phyloP scores from a whole-genome alignment of 306 rosid species.

The Vigna angularis region DNA sequence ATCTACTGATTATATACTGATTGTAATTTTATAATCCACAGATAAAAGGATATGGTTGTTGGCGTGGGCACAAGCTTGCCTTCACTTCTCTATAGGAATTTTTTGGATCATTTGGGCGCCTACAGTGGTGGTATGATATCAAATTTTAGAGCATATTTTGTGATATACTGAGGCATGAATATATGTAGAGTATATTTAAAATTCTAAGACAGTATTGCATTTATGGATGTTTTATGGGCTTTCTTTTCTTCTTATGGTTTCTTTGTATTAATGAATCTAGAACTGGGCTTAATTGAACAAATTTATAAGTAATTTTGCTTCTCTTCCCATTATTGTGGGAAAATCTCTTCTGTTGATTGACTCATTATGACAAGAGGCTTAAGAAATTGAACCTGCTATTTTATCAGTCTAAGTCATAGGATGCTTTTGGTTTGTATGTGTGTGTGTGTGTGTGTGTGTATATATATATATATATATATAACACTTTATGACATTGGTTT shows the following conservation, averaged over 20 bases:
- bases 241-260: conserved; percentile 33
- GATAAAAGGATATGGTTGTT: conserved; percentile 96
- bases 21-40: conserved; percentile 54
- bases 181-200: conserved; percentile 31
- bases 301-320: conserved; percentile 22
- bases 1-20: conserved; percentile 39
- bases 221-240: conserved; percentile 11
- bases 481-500: conserved; percentile 41
- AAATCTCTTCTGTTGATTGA: neutral
- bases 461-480: too few species aligned
- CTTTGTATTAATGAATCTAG: conserved; percentile 35
- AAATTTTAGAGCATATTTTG: conserved; percentile 8
- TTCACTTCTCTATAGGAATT: conserved; percentile 78
- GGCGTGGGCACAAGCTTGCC: conserved; percentile 91
- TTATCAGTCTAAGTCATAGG: neutral
- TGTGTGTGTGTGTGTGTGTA: too few species aligned
- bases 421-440: neutral
- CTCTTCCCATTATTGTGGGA: conserved; percentile 25
- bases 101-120: conserved; percentile 99
- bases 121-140: conserved; percentile 87
- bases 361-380: conserved; percentile 2
- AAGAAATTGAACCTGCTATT: conserved; percentile 30
- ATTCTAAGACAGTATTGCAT: conserved; percentile 21
- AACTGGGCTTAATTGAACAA: conserved; percentile 24
- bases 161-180: conserved; percentile 23